phyloP scores from a whole-genome alignment of 352 stramenopile species.

The Phytophthora parvispora region DNA sequence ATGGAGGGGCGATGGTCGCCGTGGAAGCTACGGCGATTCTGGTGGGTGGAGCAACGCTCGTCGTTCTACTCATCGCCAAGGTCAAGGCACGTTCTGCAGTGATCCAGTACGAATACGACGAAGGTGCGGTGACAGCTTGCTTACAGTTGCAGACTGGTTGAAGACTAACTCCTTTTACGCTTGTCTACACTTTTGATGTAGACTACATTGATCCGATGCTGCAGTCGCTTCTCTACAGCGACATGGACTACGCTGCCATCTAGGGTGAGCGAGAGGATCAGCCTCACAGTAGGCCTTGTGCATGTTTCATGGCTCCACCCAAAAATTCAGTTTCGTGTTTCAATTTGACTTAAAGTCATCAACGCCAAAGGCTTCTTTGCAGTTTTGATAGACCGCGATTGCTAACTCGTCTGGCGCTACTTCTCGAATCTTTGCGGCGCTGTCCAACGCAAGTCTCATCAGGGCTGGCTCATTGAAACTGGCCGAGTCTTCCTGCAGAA shows the following conservation, averaged over 20 bases:
- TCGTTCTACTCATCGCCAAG: constrained; percentile 34
- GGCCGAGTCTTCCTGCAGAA: constrained; percentile 21
- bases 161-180: neutral
- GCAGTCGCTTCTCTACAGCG: constrained; percentile 67
- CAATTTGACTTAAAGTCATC: constrained; percentile 1
- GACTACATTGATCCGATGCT: constrained; percentile 53
- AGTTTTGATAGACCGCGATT: constrained; percentile 48
- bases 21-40: constrained; percentile 41
- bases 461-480: constrained; percentile 64
- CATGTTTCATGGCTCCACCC: neutral
- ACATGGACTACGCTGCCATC: constrained; percentile 86
- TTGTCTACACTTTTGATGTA: neutral
- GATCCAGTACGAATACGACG: constrained; percentile 20
- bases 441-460: constrained; percentile 57
- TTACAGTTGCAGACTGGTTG: neutral
- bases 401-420: constrained; percentile 46
- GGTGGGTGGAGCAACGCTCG: constrained; percentile 34
- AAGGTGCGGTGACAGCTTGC: constrained; percentile 16
- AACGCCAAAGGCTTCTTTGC: constrained; percentile 47
- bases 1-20: constrained; percentile 34
- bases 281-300: neutral
- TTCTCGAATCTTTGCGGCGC: constrained; percentile 50
- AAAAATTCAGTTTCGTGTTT: constrained; percentile 14
- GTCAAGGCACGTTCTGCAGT: constrained; percentile 15
- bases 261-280: constrained; percentile 25